A percentile compares a stretch with the other conserved stretches of the same genome.
Conservation (phyloP, 306 rosid species). For the Pueraria montana region DNA sequence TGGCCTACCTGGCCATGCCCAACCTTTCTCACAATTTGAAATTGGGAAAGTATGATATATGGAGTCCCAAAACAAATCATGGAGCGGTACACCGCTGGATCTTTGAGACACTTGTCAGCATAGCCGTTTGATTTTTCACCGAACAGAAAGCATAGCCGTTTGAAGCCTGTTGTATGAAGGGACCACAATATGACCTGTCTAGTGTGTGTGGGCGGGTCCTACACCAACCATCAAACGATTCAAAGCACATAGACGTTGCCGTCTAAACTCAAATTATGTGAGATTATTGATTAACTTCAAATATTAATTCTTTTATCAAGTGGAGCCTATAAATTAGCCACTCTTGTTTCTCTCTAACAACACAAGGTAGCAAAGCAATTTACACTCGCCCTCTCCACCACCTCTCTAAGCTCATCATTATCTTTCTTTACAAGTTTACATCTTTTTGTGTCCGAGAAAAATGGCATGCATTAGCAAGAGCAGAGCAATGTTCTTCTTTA, state of each 20-base stretch:
- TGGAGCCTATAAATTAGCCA: slow-evolving; percentile 37
- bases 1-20: too few relatives aligned
- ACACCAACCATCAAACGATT: slow-evolving; percentile 14
- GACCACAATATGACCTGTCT: slow-evolving; percentile 41
- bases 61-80: neutral
- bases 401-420: neutral
- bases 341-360: slow-evolving; percentile 27
- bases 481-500: slow-evolving; percentile 51
- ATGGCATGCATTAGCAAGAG: slow-evolving; percentile 60
- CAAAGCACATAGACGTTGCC: slow-evolving; percentile 48
- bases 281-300: neutral
- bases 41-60: neutral
- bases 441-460: neutral
- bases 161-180: slow-evolving; percentile 37
- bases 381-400: neutral
- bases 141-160: slow-evolving; percentile 39
- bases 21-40: neutral
- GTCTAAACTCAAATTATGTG: slow-evolving; percentile 6
- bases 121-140: slow-evolving; percentile 19
- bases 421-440: neutral
- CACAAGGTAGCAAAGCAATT: slow-evolving; percentile 24
- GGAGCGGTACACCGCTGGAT: neutral
- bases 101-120: neutral
- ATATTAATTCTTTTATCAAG: slow-evolving; percentile 11
- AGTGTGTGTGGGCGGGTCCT: slow-evolving; percentile 33